Evolutionary conservation across 768 basidiomycete species (phyloP).

Genomic region (Podaxis sp.): DNA sequence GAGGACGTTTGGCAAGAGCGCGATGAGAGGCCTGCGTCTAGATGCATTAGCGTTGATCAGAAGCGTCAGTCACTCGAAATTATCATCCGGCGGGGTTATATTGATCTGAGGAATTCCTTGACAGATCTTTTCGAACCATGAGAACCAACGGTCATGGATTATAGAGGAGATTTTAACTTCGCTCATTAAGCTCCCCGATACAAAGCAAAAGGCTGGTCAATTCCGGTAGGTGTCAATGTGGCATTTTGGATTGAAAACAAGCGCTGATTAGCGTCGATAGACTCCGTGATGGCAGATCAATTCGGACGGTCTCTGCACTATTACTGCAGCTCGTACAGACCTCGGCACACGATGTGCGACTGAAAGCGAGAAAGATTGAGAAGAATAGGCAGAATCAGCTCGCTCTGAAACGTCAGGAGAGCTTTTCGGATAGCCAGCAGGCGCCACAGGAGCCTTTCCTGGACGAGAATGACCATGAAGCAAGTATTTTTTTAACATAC

Average conservation of each 20-base stretch:
- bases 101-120: constrained; percentile 1
- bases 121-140: constrained; percentile 89
- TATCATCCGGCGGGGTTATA: neutral
- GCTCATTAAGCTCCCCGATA: constrained; percentile 85
- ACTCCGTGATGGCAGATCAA: constrained; percentile 85
- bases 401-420: constrained; percentile 65
- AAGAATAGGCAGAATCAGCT: constrained; percentile 62
- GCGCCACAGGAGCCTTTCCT: constrained; percentile 47
- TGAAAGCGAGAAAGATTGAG: constrained; percentile 62
- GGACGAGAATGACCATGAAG: constrained; percentile 70
- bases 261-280: constrained; percentile 39
- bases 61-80: constrained; percentile 55
- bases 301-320: constrained; percentile 91
- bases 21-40: constrained; percentile 78
- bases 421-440: constrained; percentile 43
- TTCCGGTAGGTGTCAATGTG: constrained; percentile 60
- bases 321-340: constrained; percentile 96
- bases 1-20: constrained; percentile 70
- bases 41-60: constrained; percentile 84
- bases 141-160: constrained; percentile 92
- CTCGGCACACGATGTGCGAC: constrained; percentile 82
- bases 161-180: constrained; percentile 96
- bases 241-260: neutral
- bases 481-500: constrained; percentile 24
- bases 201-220: constrained; percentile 87